Conservation (phyloP, 371 early-diverging fungal species). For the Lichtheimia corymbifera region DNA sequence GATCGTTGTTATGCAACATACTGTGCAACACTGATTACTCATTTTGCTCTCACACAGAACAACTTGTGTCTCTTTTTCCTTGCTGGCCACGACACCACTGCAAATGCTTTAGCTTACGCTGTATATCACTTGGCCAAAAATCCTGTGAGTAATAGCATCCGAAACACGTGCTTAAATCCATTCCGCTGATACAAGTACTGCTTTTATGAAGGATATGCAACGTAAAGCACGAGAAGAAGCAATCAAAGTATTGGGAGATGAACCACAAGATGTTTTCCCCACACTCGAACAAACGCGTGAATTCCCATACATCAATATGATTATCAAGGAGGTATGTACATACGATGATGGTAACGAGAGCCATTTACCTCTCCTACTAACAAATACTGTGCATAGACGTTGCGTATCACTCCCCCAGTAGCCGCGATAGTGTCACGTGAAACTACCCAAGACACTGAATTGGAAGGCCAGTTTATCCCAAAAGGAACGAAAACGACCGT, state of each 20-base stretch:
- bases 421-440: conserved; percentile 3
- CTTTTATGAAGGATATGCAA: conserved; percentile 34
- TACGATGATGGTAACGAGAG: not conserved
- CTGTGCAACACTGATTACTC: not conserved
- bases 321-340: conserved; percentile 29
- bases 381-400: conserved; percentile 7
- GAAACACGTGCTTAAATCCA: not conserved
- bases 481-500: conserved; percentile 13
- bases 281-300: conserved; percentile 41
- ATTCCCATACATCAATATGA: conserved; percentile 43
- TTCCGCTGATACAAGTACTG: not conserved
- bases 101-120: conserved; percentile 25
- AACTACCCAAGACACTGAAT: conserved; percentile 12
- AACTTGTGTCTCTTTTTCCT: conserved; percentile 33
- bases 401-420: conserved; percentile 10
- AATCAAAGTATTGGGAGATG: conserved; percentile 46
- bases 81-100: conserved; percentile 55
- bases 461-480: conserved; percentile 14
- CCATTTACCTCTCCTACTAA: not conserved
- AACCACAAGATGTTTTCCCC: conserved; percentile 34
- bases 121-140: conserved; percentile 30
- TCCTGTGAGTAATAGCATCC: not conserved
- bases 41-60: conserved; percentile 17
- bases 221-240: conserved; percentile 48
- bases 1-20: conserved; percentile 20